Conservation (phyloP, 176 grass and related monocot species). For the Eragrostis nindensis region DNA sequence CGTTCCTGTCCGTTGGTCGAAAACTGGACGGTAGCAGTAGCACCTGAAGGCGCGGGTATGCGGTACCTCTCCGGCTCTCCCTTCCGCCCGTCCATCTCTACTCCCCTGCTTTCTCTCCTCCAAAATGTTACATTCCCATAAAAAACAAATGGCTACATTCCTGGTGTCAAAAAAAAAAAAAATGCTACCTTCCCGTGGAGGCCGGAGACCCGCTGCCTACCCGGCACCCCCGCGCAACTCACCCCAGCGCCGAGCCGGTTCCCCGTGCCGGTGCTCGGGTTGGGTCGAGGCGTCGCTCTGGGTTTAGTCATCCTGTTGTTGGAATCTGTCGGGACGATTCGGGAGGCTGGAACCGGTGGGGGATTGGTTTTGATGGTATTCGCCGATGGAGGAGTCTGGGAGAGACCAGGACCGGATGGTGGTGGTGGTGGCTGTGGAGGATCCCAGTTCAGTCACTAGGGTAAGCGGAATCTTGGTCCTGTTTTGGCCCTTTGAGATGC, state of each 20-base stretch:
- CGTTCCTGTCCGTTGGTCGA: no score
- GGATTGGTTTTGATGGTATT: conserved; percentile 25
- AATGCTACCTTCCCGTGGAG: no score
- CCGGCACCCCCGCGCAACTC: background rate
- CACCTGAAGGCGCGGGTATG: no score
- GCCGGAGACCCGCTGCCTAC: no score
- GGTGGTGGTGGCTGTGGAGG: background rate
- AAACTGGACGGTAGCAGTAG: no score
- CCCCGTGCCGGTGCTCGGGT: background rate
- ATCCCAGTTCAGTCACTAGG: conserved; percentile 26
- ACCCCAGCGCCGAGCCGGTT: background rate
- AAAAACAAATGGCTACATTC: no score
- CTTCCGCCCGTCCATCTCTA: no score
- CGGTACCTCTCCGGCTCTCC: no score
- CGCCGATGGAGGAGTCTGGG: conserved; percentile 33
- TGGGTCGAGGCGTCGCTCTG: background rate
- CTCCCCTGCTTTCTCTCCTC: no score
- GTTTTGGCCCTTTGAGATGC: background rate
- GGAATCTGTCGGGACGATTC: background rate
- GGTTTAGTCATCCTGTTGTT: background rate
- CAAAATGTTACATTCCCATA: no score
- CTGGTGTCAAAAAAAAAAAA: no score
- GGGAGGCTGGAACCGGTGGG: background rate
- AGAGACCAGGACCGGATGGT: conserved; percentile 28
- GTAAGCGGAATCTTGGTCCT: background rate